A percentile compares a stretch with the other conserved stretches of the same genome.
phyloP scores from a whole-genome alignment of 129 eudicot genomes.

The sunflower (Helianthus annuus) region DNA sequence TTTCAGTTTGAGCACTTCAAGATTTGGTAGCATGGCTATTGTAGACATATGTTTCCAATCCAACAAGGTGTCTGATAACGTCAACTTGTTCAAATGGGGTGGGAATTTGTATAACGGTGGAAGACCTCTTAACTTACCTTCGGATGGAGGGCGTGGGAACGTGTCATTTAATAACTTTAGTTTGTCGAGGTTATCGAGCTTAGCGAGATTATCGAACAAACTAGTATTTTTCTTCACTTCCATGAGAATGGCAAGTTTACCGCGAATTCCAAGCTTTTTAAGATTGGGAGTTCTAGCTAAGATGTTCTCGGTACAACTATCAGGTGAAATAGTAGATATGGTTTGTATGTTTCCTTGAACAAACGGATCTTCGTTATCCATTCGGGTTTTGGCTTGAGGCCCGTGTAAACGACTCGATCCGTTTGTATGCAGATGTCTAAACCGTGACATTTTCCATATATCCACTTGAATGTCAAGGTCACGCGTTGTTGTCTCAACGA shows the following conservation, averaged over 20 bases:
- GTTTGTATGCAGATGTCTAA: constrained; percentile 58
- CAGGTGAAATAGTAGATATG: constrained; percentile 48
- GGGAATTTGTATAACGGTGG: constrained; percentile 40
- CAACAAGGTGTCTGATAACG: constrained; percentile 31
- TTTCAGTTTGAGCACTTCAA: constrained; percentile 51
- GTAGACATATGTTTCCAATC: constrained; percentile 47
- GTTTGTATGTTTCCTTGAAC: constrained; percentile 54
- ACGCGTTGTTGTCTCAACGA: constrained; percentile 41
- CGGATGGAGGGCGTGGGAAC: constrained; percentile 27
- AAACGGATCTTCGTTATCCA: constrained; percentile 43
- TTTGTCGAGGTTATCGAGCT: constrained; percentile 44
- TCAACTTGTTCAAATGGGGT: constrained; percentile 41
- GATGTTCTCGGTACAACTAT: constrained; percentile 45
- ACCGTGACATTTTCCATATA: constrained; percentile 62
- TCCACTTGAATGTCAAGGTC: constrained; percentile 47
- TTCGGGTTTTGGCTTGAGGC: constrained; percentile 42
- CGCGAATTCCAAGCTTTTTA: constrained; percentile 51
- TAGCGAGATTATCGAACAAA: constrained; percentile 38
- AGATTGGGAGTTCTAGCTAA: constrained; percentile 46
- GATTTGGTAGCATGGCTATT: constrained; percentile 47
- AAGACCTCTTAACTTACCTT: constrained; percentile 21
- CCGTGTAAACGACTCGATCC: constrained; percentile 46
- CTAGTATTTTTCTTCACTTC: constrained; percentile 29
- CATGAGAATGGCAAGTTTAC: constrained; percentile 39
- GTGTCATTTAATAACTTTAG: constrained; percentile 38